Base-by-base conservation (phyloP, 306 rosid species). In the Abrus precatorius region DNA sequence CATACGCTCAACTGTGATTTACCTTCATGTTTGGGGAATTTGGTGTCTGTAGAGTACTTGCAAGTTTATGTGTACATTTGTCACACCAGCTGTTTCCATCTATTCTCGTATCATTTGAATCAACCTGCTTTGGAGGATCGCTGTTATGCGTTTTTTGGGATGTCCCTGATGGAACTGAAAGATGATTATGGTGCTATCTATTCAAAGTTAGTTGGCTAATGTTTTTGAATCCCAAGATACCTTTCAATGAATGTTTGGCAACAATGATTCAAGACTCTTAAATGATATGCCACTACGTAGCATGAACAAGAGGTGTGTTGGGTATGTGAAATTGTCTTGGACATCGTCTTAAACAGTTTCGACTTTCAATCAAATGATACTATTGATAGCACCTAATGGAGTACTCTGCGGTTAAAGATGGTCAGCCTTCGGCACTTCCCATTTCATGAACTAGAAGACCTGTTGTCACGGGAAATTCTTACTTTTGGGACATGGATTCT, bases 31-130 rank as follows among this genome's bases (percentile, higher is more conserved):
- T 29, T 29, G 69, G 54, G 41, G 54, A 63, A 62, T 49, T 77
- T 34, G 50, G 78, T 68, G 71, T 32, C 33, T 30, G 77, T 71
- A 48, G 49, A 34, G 57, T 44, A 65, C 53, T 38, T 76, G 70
- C 73, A 36, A 79, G 80, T n/a, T 64, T 79, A 27, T 13, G 75
- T 63, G 76, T 75, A 50, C 57, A 77, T 76, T 81, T 56, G 52
- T 29, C 14, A 45, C 64, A 57, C 41, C 43, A 12, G 56, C 72
- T 54, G 14, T 56, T 78, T 82, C 75, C 66, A 55, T 71, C 57
- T 48, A 32, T 56, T 73, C 68, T 38, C 61, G 3, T 34, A 33
- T 32, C 79, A 82, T 30, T 30, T 28, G 62, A 69, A 82, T 82
- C 60, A 28, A 44, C 72, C 56, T 82, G 12, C 54, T 71, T 70